Evolutionary conservation across 345 rosid species (phyloP).

Genomic region (Eucalyptus cloeziana): DNA sequence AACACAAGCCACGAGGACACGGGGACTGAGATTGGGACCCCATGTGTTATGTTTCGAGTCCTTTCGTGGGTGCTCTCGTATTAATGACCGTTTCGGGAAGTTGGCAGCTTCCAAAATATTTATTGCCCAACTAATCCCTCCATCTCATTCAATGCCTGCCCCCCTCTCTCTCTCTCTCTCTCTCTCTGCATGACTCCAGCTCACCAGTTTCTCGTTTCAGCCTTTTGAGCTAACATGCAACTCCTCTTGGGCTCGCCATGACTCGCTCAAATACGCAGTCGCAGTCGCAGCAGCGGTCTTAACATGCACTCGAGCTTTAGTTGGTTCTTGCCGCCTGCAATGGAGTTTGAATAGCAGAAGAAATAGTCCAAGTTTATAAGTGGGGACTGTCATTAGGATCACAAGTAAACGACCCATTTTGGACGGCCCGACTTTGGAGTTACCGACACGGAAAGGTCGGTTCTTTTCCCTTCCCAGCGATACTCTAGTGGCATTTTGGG

Average conservation of each 20-base stretch:
- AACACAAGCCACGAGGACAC: neutral
- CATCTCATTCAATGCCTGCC: slow-evolving; percentile 11
- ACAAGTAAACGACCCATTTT: neutral
- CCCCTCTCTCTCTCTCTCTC: neutral
- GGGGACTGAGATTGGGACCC: neutral
- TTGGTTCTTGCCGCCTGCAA: neutral
- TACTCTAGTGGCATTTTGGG: neutral
- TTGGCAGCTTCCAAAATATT: slow-evolving; percentile 6
- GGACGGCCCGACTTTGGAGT: slow-evolving; percentile 4
- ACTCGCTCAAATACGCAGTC: neutral
- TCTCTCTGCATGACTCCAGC: neutral
- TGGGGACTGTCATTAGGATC: neutral
- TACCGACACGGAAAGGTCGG: slow-evolving; percentile 13
- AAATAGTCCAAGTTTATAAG: neutral
- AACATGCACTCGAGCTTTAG: neutral
- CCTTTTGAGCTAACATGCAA: neutral
- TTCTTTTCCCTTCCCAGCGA: neutral
- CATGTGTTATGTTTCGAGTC: neutral
- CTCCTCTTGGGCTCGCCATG: neutral
- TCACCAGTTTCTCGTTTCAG: neutral
- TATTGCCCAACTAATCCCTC: neutral
- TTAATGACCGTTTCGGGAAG: slow-evolving; percentile 32
- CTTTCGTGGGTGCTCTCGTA: neutral
- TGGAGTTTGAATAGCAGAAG: neutral
- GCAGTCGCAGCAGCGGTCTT: neutral